These are phyloP conservation scores for Hyphopichia pseudoburtonii DNA, from an alignment of 1,139 yeast genomes.

Conservation along the genomic window DNA sequence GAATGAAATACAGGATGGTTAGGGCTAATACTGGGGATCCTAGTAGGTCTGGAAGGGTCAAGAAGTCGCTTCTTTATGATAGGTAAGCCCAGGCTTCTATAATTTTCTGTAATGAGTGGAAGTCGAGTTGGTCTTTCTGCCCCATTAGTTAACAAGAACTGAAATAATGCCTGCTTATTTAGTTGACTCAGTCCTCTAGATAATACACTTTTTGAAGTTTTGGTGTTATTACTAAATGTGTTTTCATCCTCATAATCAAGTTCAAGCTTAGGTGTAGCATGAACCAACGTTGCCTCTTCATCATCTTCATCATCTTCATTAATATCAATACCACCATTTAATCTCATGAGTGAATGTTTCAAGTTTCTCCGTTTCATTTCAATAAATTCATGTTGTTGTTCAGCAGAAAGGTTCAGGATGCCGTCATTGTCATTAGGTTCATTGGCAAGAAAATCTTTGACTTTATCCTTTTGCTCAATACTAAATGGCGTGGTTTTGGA, in stretches of 20 bases:
- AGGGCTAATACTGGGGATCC: slow-evolving; percentile 33
- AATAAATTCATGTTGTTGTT: neutral
- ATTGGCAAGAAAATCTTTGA: slow-evolving; percentile 21
- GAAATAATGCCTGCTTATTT: slow-evolving; percentile 7
- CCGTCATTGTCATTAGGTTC: neutral
- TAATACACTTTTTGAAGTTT: slow-evolving; percentile 1
- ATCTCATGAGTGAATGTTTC: slow-evolving; percentile 12
- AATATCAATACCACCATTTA: slow-evolving; percentile 11
- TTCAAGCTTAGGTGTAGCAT: slow-evolving; percentile 14
- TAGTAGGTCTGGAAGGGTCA: slow-evolving; percentile 11
- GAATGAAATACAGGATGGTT: slow-evolving; percentile 33
- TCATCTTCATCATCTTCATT: slow-evolving; percentile 17
- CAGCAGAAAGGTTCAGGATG: neutral
- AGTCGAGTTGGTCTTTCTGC: slow-evolving; percentile 17
- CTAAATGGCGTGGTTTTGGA: slow-evolving; percentile 31
- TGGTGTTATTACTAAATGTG: neutral
- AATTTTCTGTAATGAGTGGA: slow-evolving; percentile 28
- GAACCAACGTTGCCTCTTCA: slow-evolving; percentile 24
- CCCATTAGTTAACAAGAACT: slow-evolving; percentile 4
- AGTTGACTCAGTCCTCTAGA: neutral
- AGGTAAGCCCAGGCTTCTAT: slow-evolving; percentile 22
- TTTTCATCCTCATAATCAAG: slow-evolving; percentile 8
- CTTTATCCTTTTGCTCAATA: slow-evolving; percentile 30
- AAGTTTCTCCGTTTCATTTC: slow-evolving; percentile 10
- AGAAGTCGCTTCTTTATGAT: slow-evolving; percentile 20